Base-by-base conservation (phyloP, 1,284 basidiomycete species). In the Violaceomyces palustris region DNA sequence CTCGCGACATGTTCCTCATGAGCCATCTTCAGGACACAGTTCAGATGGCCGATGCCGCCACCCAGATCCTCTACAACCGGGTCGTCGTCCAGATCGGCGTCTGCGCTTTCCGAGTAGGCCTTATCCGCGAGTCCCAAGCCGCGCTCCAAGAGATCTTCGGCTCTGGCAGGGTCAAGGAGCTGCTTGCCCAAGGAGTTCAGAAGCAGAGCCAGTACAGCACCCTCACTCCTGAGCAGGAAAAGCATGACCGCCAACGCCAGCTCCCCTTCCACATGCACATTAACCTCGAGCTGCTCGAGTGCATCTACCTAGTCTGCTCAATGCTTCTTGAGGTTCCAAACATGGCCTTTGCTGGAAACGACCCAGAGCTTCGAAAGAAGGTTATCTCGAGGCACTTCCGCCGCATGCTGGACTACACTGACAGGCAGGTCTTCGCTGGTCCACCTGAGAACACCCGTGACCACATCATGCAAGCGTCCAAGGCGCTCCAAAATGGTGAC, bases 231-330 rank as follows among this genome's bases (percentile, higher is more conserved):
- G 94, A 98, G 75, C 93, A 98, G 77, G 94, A 98, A 75, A 88
- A 91, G 73, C 84, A 91, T 6, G 94, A 98, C 75, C 88, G 91
- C 65, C 87, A 91, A 64, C 82, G 93, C 35, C 88, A 97, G 69
- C 80, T 99, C 19, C 94, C 94, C 25, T 99, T 98, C 85, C 94
- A 99, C 76, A 89, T 98, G 87, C 94, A 99, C 78, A 93, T 98
- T 77, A 98, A 98, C 78, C 88, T 94, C 12, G 94, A 98, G 76
- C 79, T 99, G 22, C 80, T 98, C 52, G 94, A 98, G 76, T 92
- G 91, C 32, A 92, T 90, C 7, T 99, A 97, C 80, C 80, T 99
- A 32, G 90, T 94, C 29, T 93, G 89, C 15, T 94, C 89, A 76
- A 99, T 99, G 94, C 81, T 99, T 31, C 85, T 97, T 40, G 94